Evolutionary conservation across 2,329 filamentous ascomycete genomes (phyloP).

Genomic region (Beauveria asiatica): DNA sequence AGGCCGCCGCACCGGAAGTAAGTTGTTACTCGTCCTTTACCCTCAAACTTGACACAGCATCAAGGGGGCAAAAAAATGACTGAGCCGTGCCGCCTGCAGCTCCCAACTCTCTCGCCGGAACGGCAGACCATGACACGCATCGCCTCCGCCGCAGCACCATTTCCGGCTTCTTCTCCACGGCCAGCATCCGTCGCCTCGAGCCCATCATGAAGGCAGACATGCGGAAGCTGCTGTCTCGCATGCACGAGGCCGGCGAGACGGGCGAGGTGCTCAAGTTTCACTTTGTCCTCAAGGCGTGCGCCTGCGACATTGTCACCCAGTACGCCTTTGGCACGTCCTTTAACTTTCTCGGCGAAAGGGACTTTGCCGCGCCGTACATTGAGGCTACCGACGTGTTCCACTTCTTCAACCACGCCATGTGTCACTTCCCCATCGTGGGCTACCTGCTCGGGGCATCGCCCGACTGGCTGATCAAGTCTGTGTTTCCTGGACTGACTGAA

Average conservation of each 20-base stretch:
- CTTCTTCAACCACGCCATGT: conserved; percentile 6
- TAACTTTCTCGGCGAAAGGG: conserved; percentile 1
- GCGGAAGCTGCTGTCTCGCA: not conserved
- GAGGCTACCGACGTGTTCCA: conserved; percentile 1
- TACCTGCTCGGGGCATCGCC: not conserved
- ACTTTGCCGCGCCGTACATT: not conserved
- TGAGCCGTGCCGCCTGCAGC: not conserved
- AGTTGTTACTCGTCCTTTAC: no score
- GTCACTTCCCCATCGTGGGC: not conserved
- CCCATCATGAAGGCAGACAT: conserved; percentile 3
- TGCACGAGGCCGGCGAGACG: not conserved
- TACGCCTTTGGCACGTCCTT: conserved; percentile 3
- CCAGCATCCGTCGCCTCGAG: conserved; percentile 2
- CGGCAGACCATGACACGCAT: not conserved
- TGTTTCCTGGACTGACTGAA: not conserved
- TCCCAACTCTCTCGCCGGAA: not conserved
- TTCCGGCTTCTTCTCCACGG: conserved; percentile 1
- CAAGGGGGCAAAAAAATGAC: not conserved
- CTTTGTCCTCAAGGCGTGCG: not conserved
- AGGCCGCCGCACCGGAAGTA: not conserved
- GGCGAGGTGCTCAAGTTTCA: conserved; percentile 3
- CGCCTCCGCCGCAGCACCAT: not conserved
- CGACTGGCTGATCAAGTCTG: not conserved
- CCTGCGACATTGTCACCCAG: conserved; percentile 6
- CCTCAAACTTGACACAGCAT: not conserved